A percentile compares a stretch with the other conserved stretches of the same genome.
Conservation (phyloP, 441 rosid genomes). For the Euphorbia celastroides region DNA sequence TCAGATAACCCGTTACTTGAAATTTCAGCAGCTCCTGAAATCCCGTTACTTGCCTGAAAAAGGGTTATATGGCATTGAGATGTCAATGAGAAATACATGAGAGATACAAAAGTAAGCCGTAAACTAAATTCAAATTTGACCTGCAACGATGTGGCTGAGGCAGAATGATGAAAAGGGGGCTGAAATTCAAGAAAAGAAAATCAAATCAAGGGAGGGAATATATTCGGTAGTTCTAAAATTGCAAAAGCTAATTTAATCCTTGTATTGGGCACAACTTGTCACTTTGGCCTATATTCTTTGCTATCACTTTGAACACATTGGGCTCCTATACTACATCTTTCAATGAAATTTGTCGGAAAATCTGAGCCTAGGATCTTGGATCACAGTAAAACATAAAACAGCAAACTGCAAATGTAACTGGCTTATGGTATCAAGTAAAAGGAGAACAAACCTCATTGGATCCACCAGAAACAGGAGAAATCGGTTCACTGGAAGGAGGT, state of each 20-base stretch:
- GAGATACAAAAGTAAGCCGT: background rate
- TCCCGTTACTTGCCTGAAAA: conserved; percentile 41
- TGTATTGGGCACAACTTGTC: background rate
- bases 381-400: background rate
- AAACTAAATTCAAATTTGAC: conserved; percentile 17
- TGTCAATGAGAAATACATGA: background rate
- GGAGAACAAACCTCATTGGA: conserved; percentile 38
- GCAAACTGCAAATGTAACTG: conserved; percentile 3
- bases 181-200: conserved; percentile 14
- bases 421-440: background rate
- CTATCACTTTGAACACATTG: background rate
- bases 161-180: conserved; percentile 28
- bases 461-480: conserved; percentile 42
- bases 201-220: background rate
- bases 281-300: background rate
- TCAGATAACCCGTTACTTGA: conserved; percentile 24
- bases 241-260: background rate
- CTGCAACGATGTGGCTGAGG: conserved; percentile 31
- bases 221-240: background rate
- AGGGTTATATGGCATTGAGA: conserved; percentile 6
- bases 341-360: background rate
- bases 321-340: background rate
- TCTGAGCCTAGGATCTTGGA: background rate
- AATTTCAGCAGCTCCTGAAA: conserved; percentile 23
- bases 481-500: conserved; percentile 38